phyloP scores from a whole-genome alignment of 768 basidiomycete species.

The Leccinum broughii region DNA sequence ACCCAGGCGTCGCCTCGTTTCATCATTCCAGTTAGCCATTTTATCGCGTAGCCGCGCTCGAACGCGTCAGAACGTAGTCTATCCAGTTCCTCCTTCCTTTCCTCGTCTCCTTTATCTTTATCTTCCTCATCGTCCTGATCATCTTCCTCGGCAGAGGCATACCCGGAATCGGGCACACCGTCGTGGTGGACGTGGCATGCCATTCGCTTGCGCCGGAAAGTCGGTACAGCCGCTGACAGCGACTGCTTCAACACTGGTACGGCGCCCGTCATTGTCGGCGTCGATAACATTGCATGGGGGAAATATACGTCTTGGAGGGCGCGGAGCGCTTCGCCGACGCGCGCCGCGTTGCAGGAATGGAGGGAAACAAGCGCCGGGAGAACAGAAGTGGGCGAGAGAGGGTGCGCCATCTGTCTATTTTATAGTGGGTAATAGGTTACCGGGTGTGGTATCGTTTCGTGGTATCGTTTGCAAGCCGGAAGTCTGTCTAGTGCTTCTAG shows the following conservation, averaged over 20 bases:
- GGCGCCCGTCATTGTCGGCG: neutral
- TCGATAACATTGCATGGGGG: constrained; percentile 31
- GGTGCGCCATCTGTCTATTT: constrained; percentile 14
- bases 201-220: constrained; percentile 29
- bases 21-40: constrained; percentile 74
- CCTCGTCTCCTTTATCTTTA: constrained; percentile 20
- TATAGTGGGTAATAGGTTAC: neutral
- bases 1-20: constrained; percentile 59
- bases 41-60: constrained; percentile 67
- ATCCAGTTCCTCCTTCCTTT: constrained; percentile 36
- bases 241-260: constrained; percentile 22
- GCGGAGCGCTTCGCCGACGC: constrained; percentile 42
- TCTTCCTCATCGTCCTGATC: constrained; percentile 41
- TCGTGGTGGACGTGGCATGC: constrained; percentile 37
- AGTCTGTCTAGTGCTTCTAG: constrained; percentile 9
- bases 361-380: constrained; percentile 60
- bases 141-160: constrained; percentile 71
- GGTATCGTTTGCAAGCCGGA: neutral
- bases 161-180: constrained; percentile 69
- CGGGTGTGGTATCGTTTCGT: constrained; percentile 8
- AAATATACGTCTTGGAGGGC: constrained; percentile 56
- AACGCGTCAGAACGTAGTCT: constrained; percentile 60
- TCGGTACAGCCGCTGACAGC: constrained; percentile 13
- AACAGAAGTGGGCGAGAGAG: constrained; percentile 44
- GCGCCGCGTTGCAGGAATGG: constrained; percentile 33